Percentiles rank a stretch among this genome's conserved stretches.
Conservation (phyloP, 148 eudicot species). For the Euryodendron excelsum region DNA sequence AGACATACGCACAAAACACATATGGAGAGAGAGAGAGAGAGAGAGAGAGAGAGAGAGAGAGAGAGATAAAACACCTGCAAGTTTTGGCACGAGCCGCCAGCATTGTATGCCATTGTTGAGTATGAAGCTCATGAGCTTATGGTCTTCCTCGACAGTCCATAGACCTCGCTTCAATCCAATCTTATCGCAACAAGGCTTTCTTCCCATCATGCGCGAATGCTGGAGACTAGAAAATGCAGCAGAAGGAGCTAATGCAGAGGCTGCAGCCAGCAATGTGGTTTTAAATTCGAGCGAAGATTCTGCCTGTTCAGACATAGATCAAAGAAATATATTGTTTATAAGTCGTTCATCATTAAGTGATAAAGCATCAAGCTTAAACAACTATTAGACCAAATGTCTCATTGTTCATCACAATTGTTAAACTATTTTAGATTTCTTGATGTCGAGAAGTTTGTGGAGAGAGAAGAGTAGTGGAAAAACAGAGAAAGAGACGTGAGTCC, state of each 20-base stretch:
- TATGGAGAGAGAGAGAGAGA: too few relatives aligned
- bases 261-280: neutral
- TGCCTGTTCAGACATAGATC: slow-evolving; percentile 29
- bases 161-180: slow-evolving; percentile 45
- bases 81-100: slow-evolving; percentile 48
- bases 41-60: too few relatives aligned
- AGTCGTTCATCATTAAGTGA: slow-evolving; percentile 27
- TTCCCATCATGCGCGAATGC: slow-evolving; percentile 34
- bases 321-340: neutral
- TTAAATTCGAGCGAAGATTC: slow-evolving; percentile 33
- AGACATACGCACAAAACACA: too few relatives aligned
- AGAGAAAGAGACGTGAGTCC: too few relatives aligned
- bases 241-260: neutral
- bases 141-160: slow-evolving; percentile 49
- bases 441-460: too few relatives aligned
- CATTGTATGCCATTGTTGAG: slow-evolving; percentile 48
- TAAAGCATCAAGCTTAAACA: slow-evolving; percentile 20
- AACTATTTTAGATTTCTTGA: neutral
- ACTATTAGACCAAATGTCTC: slow-evolving; percentile 18
- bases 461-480: neutral
- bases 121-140: slow-evolving; percentile 45
- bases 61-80: slow-evolving; percentile 34
- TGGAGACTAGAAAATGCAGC: neutral
- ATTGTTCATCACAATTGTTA: slow-evolving; percentile 7
- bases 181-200: slow-evolving; percentile 51